These are phyloP conservation scores for Botrytis aclada DNA, from an alignment of 2,329 filamentous ascomycete species.

Conservation along the genomic window DNA sequence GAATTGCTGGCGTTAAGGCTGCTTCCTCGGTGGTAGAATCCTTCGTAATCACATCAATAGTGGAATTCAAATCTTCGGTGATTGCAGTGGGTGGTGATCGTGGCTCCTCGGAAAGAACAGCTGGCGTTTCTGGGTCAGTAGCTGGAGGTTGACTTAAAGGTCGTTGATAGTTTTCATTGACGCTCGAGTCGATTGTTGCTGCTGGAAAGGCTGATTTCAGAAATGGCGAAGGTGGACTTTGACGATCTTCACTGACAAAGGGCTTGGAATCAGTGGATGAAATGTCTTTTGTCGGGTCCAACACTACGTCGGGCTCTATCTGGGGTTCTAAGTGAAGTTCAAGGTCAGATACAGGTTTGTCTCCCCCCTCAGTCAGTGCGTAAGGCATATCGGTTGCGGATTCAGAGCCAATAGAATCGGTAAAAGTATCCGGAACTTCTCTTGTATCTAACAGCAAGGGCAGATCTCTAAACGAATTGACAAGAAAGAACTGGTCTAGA, in stretches of 20 bases:
- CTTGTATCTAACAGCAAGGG: slow-evolving; percentile 10
- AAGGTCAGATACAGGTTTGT: neutral
- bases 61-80: neutral
- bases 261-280: neutral
- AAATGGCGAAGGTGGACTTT: neutral
- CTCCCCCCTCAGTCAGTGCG: neutral
- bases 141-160: neutral
- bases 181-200: neutral
- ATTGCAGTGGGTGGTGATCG: neutral
- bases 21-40: neutral
- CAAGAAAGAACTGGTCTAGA: slow-evolving; percentile 18
- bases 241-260: neutral
- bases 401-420: neutral
- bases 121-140: neutral
- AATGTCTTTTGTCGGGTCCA: neutral
- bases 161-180: neutral
- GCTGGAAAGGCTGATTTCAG: neutral
- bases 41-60: neutral
- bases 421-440: neutral
- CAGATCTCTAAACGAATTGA: slow-evolving; percentile 26
- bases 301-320: neutral
- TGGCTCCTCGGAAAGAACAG: neutral
- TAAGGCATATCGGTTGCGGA: neutral
- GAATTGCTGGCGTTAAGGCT: neutral
- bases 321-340: neutral